A percentile compares a stretch with the other conserved stretches of the same genome.
Conservation (phyloP, 164 flowering plant species). For the Stephania japonica region DNA sequence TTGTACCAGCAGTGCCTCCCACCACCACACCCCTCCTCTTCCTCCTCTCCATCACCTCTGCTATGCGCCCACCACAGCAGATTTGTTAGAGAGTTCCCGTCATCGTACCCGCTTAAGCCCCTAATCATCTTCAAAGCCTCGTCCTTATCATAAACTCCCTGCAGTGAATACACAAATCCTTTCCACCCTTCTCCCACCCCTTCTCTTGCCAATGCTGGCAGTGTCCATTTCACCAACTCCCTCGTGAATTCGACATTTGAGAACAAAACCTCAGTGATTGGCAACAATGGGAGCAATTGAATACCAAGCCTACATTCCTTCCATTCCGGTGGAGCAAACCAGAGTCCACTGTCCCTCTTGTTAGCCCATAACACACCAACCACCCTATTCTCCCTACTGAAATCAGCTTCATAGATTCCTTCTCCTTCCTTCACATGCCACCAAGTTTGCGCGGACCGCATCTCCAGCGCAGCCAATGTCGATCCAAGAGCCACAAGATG, state of each 20-base stretch:
- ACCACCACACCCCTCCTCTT: slow-evolving; percentile 14
- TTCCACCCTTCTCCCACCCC: slow-evolving; percentile 94
- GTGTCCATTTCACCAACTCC: slow-evolving; percentile 67
- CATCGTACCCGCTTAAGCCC: slow-evolving; percentile 57
- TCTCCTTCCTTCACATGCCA: slow-evolving; percentile 64
- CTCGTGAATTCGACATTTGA: slow-evolving; percentile 44
- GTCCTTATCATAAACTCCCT: slow-evolving; percentile 59
- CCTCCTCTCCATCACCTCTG: slow-evolving; percentile 29
- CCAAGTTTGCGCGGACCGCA: slow-evolving; percentile 71
- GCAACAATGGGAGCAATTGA: slow-evolving; percentile 73
- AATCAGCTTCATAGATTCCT: slow-evolving; percentile 47
- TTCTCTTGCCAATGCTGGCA: slow-evolving; percentile 59
- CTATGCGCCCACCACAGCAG: slow-evolving; percentile 88
- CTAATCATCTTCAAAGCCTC: slow-evolving; percentile 54
- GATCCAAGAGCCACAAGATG: slow-evolving; percentile 70
- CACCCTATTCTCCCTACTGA: slow-evolving; percentile 55
- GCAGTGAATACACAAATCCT: slow-evolving; percentile 77
- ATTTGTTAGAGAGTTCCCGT: slow-evolving; percentile 78
- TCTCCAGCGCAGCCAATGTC: slow-evolving; percentile 65
- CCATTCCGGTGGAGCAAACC: slow-evolving; percentile 91
- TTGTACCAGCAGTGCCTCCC: slow-evolving; percentile 45
- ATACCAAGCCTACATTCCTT: slow-evolving; percentile 79
- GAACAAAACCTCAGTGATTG: slow-evolving; percentile 67
- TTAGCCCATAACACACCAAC: slow-evolving; percentile 87
- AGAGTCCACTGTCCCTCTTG: slow-evolving; percentile 81